Evolutionary conservation across 768 basidiomycete genomes (phyloP), one percentile per base, ranked within the genome.

Genomic region (Tulasnella sp.): DNA sequence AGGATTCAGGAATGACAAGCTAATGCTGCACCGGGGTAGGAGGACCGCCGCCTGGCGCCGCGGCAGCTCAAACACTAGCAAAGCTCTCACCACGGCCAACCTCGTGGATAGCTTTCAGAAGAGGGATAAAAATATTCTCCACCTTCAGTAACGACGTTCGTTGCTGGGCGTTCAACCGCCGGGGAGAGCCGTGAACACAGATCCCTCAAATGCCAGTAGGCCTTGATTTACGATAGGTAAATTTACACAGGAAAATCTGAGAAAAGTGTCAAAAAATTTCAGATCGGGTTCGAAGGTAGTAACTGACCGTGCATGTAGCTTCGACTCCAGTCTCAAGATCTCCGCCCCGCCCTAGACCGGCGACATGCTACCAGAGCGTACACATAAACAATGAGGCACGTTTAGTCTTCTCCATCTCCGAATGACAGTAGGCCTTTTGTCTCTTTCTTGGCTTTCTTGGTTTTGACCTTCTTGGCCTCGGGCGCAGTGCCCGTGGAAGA

Each of bases 341-440:
- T 12, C 62, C 62, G 62, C 58, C 27, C 58, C 58, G 46, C 18
- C 58, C 10, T n/a, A 19, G 39, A 40, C 24, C 8, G 2, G 9
- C 56, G 14, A 12, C 24, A n/a, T 2, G n/a, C 24, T 10, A 40
- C 5, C 27, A 58, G 44, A 58, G 7, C 31, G 24, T 52, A 52
- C 52, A 52, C 52, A n/a, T 5, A 56, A 7, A 8, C 56, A 24
- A 58, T 18, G 24, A n/a, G 31, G 38, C 46, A 16, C 10, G 18
- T 14, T 76, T 39, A 78, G n/a, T 78, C 56, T 21, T 84, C 84
- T 68, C 84, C 85, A 44, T 86, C 84, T 44, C 85, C 82, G 71
- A 87, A 87, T 78, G 85, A 85, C 79, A 87, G 79, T 74, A 87
- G 80, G 10, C 83, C 84, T 81, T 86, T 86, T 39, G 83, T 83